These are phyloP conservation scores for Ajuga chamaepitys DNA, from an alignment of 257 asterid species.

Conservation along the genomic window DNA sequence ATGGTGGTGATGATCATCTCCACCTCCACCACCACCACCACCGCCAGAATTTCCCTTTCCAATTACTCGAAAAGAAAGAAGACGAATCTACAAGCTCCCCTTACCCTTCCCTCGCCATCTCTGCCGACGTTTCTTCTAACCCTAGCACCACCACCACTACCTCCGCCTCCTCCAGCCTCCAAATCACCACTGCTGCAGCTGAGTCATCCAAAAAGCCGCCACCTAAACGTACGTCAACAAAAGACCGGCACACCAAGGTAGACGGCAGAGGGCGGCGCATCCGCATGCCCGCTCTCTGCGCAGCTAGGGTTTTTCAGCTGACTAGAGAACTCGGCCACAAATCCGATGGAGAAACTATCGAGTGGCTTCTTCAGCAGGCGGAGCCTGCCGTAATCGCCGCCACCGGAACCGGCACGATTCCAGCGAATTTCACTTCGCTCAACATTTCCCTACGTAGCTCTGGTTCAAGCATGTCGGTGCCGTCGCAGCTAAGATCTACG, in stretches of 20 bases:
- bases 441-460: conserved; percentile 87
- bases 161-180: conserved; percentile 25
- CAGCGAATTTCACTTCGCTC: conserved; percentile 86
- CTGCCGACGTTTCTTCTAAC: conserved; percentile 26
- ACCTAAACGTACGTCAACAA: conserved; percentile 71
- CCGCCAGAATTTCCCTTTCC: conserved; percentile 77
- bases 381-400: conserved; percentile 93
- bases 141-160: conserved; percentile 23
- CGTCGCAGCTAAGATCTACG: conserved; percentile 75
- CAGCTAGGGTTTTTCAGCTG: conserved; percentile 96
- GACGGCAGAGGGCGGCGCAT: conserved; percentile 94
- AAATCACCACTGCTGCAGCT: conserved; percentile 27
- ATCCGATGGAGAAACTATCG: conserved; percentile 88
- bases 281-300: conserved; percentile 94
- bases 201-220: conserved; percentile 64
- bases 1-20: conserved; percentile 74
- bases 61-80: conserved; percentile 75
- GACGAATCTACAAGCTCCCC: conserved; percentile 34
- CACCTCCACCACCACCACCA: conserved; percentile 48
- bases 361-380: conserved; percentile 95
- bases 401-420: conserved; percentile 95
- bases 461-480: conserved; percentile 86
- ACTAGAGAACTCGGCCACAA: conserved; percentile 93
- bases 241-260: conserved; percentile 89
- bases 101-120: conserved; percentile 32